Evolutionary conservation across 768 basidiomycete species (phyloP).

Genomic region (Pholiota molesta): DNA sequence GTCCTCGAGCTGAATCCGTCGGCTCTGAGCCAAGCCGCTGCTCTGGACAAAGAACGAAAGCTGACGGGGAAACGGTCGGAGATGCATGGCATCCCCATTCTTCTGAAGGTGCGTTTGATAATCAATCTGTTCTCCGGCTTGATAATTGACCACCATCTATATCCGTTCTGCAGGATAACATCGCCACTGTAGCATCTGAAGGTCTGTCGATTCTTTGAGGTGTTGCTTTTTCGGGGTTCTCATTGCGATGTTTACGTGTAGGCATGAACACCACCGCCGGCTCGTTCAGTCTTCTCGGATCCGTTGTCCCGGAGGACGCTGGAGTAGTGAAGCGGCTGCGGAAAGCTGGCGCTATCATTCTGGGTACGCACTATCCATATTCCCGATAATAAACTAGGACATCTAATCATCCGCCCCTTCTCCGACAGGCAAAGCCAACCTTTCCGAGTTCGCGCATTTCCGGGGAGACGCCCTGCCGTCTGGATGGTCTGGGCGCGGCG

Average conservation of each 20-base stretch:
- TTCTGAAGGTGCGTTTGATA: conserved; percentile 44
- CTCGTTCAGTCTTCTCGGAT: conserved; percentile 44
- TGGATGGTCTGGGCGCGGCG: conserved; percentile 63
- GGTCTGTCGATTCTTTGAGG: conserved; percentile 26
- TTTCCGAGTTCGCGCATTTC: conserved; percentile 58
- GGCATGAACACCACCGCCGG: conserved; percentile 52
- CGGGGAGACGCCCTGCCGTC: conserved; percentile 43
- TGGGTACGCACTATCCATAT: conserved; percentile 31
- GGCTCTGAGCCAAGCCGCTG: conserved; percentile 54
- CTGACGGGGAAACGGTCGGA: conserved; percentile 43
- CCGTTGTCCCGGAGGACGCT: conserved; percentile 48
- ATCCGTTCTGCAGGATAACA: conserved; percentile 41
- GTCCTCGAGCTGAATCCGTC: conserved; percentile 60
- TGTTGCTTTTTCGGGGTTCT: neutral
- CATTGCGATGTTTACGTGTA: conserved; percentile 13
- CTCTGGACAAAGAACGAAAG: conserved; percentile 48
- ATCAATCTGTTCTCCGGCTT: too few species aligned
- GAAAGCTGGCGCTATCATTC: conserved; percentile 46
- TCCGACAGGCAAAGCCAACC: conserved; percentile 51
- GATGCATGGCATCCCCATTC: conserved; percentile 57
- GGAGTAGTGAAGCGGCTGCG: conserved; percentile 46
- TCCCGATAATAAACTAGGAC: neutral
- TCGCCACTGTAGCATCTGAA: conserved; percentile 47
- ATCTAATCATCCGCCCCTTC: neutral
- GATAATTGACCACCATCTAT: too few species aligned